Conservation (phyloP, 768 basidiomycete genomes). For the Zangia roseola region DNA sequence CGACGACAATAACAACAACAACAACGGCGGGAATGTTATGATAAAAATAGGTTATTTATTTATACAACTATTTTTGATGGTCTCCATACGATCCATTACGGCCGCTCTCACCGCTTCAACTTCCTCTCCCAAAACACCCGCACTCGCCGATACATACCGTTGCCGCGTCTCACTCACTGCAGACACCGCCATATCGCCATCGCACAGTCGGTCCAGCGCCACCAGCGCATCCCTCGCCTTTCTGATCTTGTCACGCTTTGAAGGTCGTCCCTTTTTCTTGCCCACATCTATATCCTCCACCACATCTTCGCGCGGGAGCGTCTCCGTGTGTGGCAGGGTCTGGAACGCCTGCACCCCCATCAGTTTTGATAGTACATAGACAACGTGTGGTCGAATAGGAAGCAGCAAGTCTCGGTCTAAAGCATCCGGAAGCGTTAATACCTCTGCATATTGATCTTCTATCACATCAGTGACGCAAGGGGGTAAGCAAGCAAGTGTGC, state of each 20-base stretch:
- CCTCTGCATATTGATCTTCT: constrained; percentile 55
- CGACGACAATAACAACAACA: not conserved
- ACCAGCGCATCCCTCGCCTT: constrained; percentile 51
- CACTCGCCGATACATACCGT: constrained; percentile 46
- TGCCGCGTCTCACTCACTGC: constrained; percentile 32
- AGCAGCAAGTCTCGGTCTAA: constrained; percentile 41
- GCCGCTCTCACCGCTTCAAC: constrained; percentile 34
- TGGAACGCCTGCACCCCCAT: constrained; percentile 52
- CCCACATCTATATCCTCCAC: too few relatives aligned
- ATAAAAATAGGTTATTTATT: too few relatives aligned
- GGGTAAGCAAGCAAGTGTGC: not conserved
- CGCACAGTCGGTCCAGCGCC: constrained; percentile 50
- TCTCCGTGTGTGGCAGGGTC: constrained; percentile 53
- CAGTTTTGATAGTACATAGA: constrained; percentile 50
- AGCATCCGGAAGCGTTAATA: constrained; percentile 48
- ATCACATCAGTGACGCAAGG: constrained; percentile 3
- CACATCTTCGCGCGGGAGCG: constrained; percentile 69
- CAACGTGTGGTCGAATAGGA: constrained; percentile 50
- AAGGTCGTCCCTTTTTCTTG: constrained; percentile 64
- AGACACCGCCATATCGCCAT: constrained; percentile 16
- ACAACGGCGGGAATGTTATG: not conserved
- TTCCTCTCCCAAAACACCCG: constrained; percentile 34
- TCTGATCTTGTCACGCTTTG: constrained; percentile 56
- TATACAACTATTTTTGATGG: constrained; percentile 3
- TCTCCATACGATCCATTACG: constrained; percentile 53